phyloP scores from a whole-genome alignment of 2,329 filamentous ascomycete species.

The Pezicula carpinea region DNA sequence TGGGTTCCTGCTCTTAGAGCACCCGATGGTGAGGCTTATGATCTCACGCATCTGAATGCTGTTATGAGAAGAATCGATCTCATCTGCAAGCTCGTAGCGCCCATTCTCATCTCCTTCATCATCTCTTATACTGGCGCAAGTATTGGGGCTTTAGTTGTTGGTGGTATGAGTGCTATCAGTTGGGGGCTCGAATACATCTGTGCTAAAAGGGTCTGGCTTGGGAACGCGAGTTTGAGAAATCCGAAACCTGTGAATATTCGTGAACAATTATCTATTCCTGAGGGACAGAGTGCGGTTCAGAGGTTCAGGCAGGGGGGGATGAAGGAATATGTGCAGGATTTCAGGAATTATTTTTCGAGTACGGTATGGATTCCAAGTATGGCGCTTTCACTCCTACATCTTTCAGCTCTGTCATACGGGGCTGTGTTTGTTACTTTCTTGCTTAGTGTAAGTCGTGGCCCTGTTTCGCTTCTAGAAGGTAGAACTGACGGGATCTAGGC shows the following conservation, averaged over 20 bases:
- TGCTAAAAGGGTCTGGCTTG: slow-evolving; percentile 36
- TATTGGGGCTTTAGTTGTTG: slow-evolving; percentile 41
- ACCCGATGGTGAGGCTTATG: slow-evolving; percentile 28
- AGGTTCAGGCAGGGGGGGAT: slow-evolving; percentile 7
- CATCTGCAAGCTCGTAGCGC: slow-evolving; percentile 50
- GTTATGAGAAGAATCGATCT: slow-evolving; percentile 54
- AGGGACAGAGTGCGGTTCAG: neutral
- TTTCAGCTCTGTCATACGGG: slow-evolving; percentile 50
- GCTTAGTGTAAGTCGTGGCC: slow-evolving; percentile 29
- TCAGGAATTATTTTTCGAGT: slow-evolving; percentile 33
- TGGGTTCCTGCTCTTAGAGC: slow-evolving; percentile 37
- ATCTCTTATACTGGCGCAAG: slow-evolving; percentile 36
- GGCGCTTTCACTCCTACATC: slow-evolving; percentile 44
- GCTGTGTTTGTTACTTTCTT: slow-evolving; percentile 53
- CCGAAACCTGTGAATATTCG: slow-evolving; percentile 20
- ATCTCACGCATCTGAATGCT: slow-evolving; percentile 42
- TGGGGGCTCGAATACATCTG: slow-evolving; percentile 36
- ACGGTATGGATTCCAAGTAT: slow-evolving; percentile 41
- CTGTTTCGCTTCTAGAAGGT: neutral
- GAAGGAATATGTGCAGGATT: slow-evolving; percentile 24
- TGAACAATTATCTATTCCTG: neutral
- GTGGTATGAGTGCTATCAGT: slow-evolving; percentile 37
- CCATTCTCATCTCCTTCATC: slow-evolving; percentile 44
- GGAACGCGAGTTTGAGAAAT: slow-evolving; percentile 21
- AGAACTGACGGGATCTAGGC: slow-evolving; percentile 11